Evolutionary conservation across 2,329 filamentous ascomycete species (phyloP).

Genomic region (Myriosclerotinia duriaeana): DNA sequence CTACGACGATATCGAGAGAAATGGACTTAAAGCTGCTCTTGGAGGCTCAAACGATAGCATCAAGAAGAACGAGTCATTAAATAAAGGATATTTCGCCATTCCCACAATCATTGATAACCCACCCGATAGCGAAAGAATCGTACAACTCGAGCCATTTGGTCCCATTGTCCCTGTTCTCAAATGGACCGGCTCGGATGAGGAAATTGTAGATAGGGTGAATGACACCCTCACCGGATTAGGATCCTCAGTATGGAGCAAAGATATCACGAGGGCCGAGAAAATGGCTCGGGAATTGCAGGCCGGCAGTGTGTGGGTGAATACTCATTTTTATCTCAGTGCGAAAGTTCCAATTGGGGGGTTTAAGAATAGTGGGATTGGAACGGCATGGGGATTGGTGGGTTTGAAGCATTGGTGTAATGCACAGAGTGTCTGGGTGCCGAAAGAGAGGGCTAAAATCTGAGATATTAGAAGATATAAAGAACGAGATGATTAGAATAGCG

Average conservation of each 20-base stretch:
- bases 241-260: constrained; percentile 57
- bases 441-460: neutral
- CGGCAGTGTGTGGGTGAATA: constrained; percentile 62
- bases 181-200: constrained; percentile 40
- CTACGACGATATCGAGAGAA: constrained; percentile 54
- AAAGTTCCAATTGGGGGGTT: constrained; percentile 43
- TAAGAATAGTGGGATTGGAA: constrained; percentile 41
- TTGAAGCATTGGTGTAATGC: constrained; percentile 22
- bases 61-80: neutral
- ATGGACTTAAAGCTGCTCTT: constrained; percentile 51
- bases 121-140: constrained; percentile 54
- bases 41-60: constrained; percentile 38
- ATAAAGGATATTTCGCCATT: constrained; percentile 54
- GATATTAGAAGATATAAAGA: too few species aligned
- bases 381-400: constrained; percentile 29
- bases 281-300: constrained; percentile 56
- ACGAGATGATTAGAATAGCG: neutral
- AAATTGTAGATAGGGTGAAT: constrained; percentile 58
- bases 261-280: constrained; percentile 50
- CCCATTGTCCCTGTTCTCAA: constrained; percentile 25
- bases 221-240: constrained; percentile 52
- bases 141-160: constrained; percentile 60
- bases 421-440: constrained; percentile 22
- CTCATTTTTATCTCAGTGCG: constrained; percentile 48
- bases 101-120: constrained; percentile 60